Percentiles rank a stretch among this genome's conserved stretches.
Conservation (phyloP, 495 filamentous ascomycete genomes). For the Rostrohypoxylon terebratum region DNA sequence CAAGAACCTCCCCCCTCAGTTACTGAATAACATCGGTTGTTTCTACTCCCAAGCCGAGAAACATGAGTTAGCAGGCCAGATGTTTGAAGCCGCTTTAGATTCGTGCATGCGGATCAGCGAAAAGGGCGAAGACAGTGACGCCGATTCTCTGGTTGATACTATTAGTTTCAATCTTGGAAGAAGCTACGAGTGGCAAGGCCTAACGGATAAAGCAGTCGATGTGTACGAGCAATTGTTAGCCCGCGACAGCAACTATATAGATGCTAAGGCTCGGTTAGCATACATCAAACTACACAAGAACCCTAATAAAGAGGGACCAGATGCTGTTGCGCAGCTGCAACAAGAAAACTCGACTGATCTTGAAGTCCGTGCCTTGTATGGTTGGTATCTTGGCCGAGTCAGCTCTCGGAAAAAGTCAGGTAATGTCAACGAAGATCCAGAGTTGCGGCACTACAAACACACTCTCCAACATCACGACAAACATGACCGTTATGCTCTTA, state of each 20-base stretch:
- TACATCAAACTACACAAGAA: conserved; percentile 89
- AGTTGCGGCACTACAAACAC: conserved; percentile 95
- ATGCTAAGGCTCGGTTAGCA: conserved; percentile 85
- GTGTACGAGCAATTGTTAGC: conserved; percentile 86
- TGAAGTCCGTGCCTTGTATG: conserved; percentile 90
- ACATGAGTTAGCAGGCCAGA: conserved; percentile 79
- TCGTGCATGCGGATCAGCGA: conserved; percentile 83
- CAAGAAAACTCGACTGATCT: conserved; percentile 82
- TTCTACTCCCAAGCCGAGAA: conserved; percentile 91
- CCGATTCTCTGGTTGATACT: conserved; percentile 89
- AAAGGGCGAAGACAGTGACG: conserved; percentile 75
- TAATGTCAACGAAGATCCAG: conserved; percentile 88
- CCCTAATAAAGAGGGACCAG: conserved; percentile 86
- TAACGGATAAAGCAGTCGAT: conserved; percentile 83
- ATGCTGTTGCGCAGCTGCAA: conserved; percentile 82
- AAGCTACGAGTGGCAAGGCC: conserved; percentile 88
- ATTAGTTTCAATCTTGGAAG: conserved; percentile 97
- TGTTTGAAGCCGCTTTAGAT: conserved; percentile 88
- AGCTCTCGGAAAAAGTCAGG: conserved; percentile 80
- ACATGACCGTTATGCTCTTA: conserved; percentile 93
- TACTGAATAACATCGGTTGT: conserved; percentile 96
- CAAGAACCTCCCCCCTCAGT: conserved; percentile 83
- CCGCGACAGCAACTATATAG: conserved; percentile 89
- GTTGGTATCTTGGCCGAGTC: conserved; percentile 86
- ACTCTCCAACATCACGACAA: conserved; percentile 94